Conservation (phyloP, 129 eudicot genomes). For the Pseudognaphalium luteoalbum region DNA sequence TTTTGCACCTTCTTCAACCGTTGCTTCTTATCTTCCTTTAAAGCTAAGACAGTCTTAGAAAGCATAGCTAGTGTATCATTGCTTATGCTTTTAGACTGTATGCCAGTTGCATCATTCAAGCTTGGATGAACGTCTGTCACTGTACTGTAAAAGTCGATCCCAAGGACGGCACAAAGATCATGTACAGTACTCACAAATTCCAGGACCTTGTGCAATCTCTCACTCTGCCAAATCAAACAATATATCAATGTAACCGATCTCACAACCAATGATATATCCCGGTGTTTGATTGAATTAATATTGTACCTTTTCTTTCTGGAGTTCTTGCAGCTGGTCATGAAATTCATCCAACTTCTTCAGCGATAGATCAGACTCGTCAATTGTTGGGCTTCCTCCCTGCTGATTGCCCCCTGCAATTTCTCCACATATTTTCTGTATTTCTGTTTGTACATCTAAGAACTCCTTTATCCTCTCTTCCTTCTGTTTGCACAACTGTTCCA, state of each 20-base stretch:
- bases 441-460: constrained; percentile 72
- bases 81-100: constrained; percentile 90
- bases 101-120: constrained; percentile 72
- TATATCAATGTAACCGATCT: constrained; percentile 7
- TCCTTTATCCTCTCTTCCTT: constrained; percentile 84
- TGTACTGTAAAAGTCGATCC: constrained; percentile 80
- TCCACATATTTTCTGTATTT: constrained; percentile 71
- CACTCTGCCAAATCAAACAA: constrained; percentile 64
- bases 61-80: constrained; percentile 75
- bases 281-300: background rate
- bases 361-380: constrained; percentile 84
- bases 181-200: constrained; percentile 92
- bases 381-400: constrained; percentile 50
- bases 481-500: constrained; percentile 73
- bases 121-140: constrained; percentile 97
- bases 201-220: constrained; percentile 90
- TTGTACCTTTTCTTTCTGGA: constrained; percentile 84
- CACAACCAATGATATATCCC: background rate
- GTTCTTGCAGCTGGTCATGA: constrained; percentile 78
- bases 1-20: constrained; percentile 71
- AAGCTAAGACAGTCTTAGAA: constrained; percentile 73
- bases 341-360: constrained; percentile 71
- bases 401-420: constrained; percentile 82
- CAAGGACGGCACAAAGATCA: constrained; percentile 93
- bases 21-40: constrained; percentile 83